Evolutionary conservation across 768 basidiomycete species (phyloP).

Genomic region (Boletus edulis): DNA sequence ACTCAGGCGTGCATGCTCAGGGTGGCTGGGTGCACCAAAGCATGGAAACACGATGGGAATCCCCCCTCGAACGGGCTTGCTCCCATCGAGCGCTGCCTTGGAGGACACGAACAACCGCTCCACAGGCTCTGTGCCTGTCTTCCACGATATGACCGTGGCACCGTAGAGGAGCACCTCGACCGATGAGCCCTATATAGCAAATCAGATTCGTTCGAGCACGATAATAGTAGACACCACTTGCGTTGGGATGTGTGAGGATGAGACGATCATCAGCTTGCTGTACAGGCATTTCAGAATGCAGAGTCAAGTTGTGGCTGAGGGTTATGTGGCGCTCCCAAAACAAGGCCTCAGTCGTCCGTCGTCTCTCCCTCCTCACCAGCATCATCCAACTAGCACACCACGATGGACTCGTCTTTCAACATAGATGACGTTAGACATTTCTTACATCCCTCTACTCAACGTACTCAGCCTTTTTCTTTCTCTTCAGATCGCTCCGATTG

Average conservation of each 20-base stretch:
- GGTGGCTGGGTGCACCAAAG: constrained; percentile 82
- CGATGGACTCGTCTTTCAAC: constrained; percentile 66
- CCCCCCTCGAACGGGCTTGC: constrained; percentile 66
- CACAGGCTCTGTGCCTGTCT: constrained; percentile 44
- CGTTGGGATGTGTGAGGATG: constrained; percentile 63
- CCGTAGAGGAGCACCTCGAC: constrained; percentile 74
- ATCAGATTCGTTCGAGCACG: background rate
- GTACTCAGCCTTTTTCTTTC: constrained; percentile 14
- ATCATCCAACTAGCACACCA: constrained; percentile 11
- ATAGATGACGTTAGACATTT: constrained; percentile 61
- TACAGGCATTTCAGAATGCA: constrained; percentile 49
- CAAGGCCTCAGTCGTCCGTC: background rate
- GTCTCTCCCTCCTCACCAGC: background rate
- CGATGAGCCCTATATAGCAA: constrained; percentile 54
- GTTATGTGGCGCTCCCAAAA: constrained; percentile 23
- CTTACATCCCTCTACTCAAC: background rate
- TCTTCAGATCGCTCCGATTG: constrained; percentile 86
- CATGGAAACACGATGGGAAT: constrained; percentile 76
- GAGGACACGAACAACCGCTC: constrained; percentile 83
- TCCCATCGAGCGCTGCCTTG: constrained; percentile 77
- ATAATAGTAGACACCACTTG: constrained; percentile 13
- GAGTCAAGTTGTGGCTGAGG: constrained; percentile 3
- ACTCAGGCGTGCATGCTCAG: constrained; percentile 62
- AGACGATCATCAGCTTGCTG: constrained; percentile 42
- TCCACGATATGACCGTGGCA: constrained; percentile 89